Evolutionary conservation across 805 yeast species (phyloP).

Genomic region (Yarrowia deformans): DNA sequence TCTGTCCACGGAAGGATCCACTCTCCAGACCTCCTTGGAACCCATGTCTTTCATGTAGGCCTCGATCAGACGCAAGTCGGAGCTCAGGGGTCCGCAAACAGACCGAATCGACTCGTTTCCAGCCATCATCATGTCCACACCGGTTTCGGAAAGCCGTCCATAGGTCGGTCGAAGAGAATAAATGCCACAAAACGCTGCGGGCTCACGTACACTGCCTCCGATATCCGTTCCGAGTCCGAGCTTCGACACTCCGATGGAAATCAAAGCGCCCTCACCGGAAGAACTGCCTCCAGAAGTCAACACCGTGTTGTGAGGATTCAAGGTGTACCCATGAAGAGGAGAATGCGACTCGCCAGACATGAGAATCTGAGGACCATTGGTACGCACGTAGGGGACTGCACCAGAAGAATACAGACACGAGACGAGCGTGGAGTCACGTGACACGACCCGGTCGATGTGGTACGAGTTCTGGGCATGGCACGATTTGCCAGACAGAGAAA

Average conservation of each 20-base stretch:
- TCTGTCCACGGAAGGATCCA: conserved; percentile 58
- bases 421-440: conserved; percentile 53
- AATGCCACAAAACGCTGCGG: conserved; percentile 56
- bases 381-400: conserved; percentile 63
- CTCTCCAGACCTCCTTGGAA: conserved; percentile 56
- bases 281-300: conserved; percentile 63
- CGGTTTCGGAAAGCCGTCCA: conserved; percentile 55
- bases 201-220: conserved; percentile 62
- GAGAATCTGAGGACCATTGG: conserved; percentile 62
- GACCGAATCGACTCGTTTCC: conserved; percentile 54
- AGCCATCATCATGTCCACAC: conserved; percentile 50
- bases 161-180: conserved; percentile 60
- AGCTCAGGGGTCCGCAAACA: conserved; percentile 59
- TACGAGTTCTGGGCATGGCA: conserved; percentile 55
- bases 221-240: conserved; percentile 64
- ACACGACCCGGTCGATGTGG: conserved; percentile 50
- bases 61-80: conserved; percentile 52
- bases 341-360: conserved; percentile 59
- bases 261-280: conserved; percentile 64
- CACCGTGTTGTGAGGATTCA: conserved; percentile 56
- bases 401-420: conserved; percentile 55
- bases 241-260: conserved; percentile 56
- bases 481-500: conserved; percentile 57
- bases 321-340: conserved; percentile 57
- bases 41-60: conserved; percentile 53